Conservation (phyloP, 1,284 basidiomycete species). For the Ustilago sp. region DNA sequence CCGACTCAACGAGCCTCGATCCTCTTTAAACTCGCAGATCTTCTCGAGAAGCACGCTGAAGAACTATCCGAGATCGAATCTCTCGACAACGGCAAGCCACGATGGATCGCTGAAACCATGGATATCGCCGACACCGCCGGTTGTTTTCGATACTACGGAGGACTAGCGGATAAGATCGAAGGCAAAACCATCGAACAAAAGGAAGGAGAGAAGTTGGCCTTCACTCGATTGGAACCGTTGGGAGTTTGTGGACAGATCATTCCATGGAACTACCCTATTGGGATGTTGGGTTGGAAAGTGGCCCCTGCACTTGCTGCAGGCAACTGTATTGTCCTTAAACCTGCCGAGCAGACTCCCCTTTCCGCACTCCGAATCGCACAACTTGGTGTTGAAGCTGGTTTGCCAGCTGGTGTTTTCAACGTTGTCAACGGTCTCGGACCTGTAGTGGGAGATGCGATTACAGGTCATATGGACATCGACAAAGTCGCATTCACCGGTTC, state of each 20-base stretch:
- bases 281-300: constrained; percentile 73
- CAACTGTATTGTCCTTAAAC: constrained; percentile 72
- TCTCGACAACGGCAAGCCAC: constrained; percentile 84
- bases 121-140: constrained; percentile 79
- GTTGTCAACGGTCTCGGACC: constrained; percentile 84
- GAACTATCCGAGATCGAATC: constrained; percentile 73
- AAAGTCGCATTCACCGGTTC: constrained; percentile 76
- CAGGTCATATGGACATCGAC: constrained; percentile 76
- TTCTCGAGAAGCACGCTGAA: constrained; percentile 79
- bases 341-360: constrained; percentile 80
- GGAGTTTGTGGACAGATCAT: constrained; percentile 76
- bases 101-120: constrained; percentile 75
- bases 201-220: constrained; percentile 76
- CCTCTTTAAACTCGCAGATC: constrained; percentile 76
- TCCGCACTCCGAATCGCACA: constrained; percentile 79
- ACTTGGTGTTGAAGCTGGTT: constrained; percentile 80
- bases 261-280: constrained; percentile 77
- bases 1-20: constrained; percentile 74
- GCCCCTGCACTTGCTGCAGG: constrained; percentile 70
- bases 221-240: constrained; percentile 86
- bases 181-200: constrained; percentile 84
- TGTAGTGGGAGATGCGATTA: constrained; percentile 78
- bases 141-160: constrained; percentile 76
- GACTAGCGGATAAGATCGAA: constrained; percentile 79
- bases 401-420: constrained; percentile 79